Conservation (phyloP, 2,329 filamentous ascomycete genomes). For the Pestalotiopsis sp. region DNA sequence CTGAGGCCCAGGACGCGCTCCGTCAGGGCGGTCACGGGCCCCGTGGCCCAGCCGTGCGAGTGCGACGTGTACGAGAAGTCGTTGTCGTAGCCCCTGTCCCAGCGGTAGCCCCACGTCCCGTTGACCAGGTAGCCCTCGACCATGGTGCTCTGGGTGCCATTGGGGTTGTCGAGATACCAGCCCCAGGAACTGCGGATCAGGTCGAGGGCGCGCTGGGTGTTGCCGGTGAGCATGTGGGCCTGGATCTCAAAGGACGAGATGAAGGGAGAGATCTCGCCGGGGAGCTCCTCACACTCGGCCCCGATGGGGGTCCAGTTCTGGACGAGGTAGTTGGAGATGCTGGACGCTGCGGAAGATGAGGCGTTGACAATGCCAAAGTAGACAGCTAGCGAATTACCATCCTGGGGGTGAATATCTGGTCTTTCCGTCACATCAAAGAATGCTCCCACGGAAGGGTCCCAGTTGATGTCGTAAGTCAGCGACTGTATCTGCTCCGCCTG, state of each 20-base stretch:
- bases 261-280: slow-evolving; percentile 60
- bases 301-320: slow-evolving; percentile 60
- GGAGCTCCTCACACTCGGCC: slow-evolving; percentile 57
- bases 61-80: slow-evolving; percentile 51
- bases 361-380: slow-evolving; percentile 47
- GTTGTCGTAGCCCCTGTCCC: slow-evolving; percentile 51
- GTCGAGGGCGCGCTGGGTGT: slow-evolving; percentile 53
- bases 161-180: slow-evolving; percentile 59
- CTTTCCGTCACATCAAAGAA: slow-evolving; percentile 44
- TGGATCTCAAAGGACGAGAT: slow-evolving; percentile 62
- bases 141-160: slow-evolving; percentile 61
- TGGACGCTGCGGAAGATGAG: slow-evolving; percentile 32
- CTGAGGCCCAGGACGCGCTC: slow-evolving; percentile 45
- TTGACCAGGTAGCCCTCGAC: slow-evolving; percentile 61
- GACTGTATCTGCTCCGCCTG: slow-evolving; percentile 43
- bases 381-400: slow-evolving; percentile 60
- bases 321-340: slow-evolving; percentile 47
- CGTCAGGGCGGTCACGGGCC: slow-evolving; percentile 49
- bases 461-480: slow-evolving; percentile 50
- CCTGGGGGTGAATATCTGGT: slow-evolving; percentile 59
- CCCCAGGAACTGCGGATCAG: slow-evolving; percentile 62
- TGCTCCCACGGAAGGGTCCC: slow-evolving; percentile 49
- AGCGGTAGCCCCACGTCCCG: slow-evolving; percentile 60
- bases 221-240: slow-evolving; percentile 52
- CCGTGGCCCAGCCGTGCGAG: slow-evolving; percentile 52